Evolutionary conservation across 495 filamentous ascomycete species (phyloP).

Genomic region (Penicillium lagena): DNA sequence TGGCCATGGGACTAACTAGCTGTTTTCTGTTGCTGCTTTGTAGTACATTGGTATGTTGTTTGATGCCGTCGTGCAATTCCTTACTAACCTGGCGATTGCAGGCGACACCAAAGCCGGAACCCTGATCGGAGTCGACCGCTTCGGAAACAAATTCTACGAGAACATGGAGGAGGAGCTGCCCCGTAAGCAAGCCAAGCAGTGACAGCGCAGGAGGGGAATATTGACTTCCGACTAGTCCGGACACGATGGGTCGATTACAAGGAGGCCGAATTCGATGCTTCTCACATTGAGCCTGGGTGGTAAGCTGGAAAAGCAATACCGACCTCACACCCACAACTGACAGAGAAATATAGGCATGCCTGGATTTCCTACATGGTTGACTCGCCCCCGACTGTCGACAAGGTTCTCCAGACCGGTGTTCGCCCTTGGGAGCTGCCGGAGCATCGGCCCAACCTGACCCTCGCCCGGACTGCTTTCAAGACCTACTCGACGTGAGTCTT

Average conservation of each 20-base stretch:
- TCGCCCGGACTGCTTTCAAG: constrained; percentile 72
- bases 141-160: constrained; percentile 97
- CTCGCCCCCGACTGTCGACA: constrained; percentile 73
- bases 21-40: constrained; percentile 8
- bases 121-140: constrained; percentile 79
- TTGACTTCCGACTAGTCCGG: constrained; percentile 53
- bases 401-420: constrained; percentile 55
- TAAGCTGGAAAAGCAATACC: constrained; percentile 28
- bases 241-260: constrained; percentile 98
- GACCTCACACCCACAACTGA: background rate
- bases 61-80: background rate
- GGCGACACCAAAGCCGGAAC: constrained; percentile 96
- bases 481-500: constrained; percentile 87
- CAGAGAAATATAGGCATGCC: constrained; percentile 57
- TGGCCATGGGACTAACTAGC: constrained; percentile 15
- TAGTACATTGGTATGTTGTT: constrained; percentile 60
- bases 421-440: constrained; percentile 70
- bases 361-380: constrained; percentile 95
- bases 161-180: constrained; percentile 89
- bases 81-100: constrained; percentile 26
- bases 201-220: background rate
- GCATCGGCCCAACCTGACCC: constrained; percentile 70
- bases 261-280: constrained; percentile 79
- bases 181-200: constrained; percentile 45
- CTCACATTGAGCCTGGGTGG: constrained; percentile 94